Evolutionary conservation across 108 stramenopile genomes (phyloP).

Genomic region (Skeletonema tropicum): DNA sequence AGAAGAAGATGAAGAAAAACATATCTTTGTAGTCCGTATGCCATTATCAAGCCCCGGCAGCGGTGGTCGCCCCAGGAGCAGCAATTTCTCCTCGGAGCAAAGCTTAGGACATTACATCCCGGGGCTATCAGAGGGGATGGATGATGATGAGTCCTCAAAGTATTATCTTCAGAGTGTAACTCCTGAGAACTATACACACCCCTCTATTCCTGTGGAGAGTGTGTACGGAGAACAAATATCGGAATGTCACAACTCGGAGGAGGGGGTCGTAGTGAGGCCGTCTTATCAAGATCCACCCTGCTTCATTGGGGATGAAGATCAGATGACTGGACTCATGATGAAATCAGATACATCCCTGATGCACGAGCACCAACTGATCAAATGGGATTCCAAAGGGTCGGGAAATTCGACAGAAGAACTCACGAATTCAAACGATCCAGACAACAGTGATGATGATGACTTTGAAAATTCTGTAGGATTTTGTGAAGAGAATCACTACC

Average conservation of each 20-base stretch:
- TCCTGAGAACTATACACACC: background rate
- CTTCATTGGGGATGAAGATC: background rate
- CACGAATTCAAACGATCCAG: background rate
- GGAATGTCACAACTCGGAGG: background rate
- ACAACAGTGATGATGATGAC: background rate
- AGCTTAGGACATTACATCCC: background rate
- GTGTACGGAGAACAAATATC: background rate
- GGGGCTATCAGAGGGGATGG: background rate
- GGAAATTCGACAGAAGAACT: background rate
- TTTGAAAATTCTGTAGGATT: background rate
- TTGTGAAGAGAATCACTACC: background rate
- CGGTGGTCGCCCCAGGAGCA: background rate
- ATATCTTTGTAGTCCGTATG: background rate
- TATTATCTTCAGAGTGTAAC: background rate
- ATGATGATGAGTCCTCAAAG: background rate
- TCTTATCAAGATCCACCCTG: background rate
- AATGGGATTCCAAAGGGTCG: background rate
- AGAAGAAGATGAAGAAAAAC: background rate
- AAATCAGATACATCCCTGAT: background rate
- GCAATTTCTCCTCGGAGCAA: background rate
- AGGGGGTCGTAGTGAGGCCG: background rate
- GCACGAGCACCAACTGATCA: conserved; percentile 1
- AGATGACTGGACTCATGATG: background rate
- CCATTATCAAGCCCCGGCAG: background rate
- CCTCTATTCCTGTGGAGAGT: conserved; percentile 2